A percentile compares a stretch with the other conserved stretches of the same genome.
phyloP scores from a whole-genome alignment of 441 rosid genomes.

The Raphanus hybrid region DNA sequence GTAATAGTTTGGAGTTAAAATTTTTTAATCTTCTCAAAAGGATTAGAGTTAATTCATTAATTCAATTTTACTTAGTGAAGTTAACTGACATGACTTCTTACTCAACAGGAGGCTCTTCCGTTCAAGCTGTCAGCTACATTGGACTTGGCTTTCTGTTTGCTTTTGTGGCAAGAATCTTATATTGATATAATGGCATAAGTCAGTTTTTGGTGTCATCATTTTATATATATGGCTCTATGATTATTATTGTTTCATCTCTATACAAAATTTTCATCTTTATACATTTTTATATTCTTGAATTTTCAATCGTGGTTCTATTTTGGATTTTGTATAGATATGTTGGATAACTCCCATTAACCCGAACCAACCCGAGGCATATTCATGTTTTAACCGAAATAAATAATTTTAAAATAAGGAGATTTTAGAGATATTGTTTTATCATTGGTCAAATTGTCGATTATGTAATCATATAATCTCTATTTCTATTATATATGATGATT shows the following conservation, averaged over 20 bases:
- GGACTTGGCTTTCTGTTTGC: slow-evolving; percentile 30
- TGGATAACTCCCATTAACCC: neutral
- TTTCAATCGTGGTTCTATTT: neutral
- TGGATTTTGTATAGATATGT: neutral
- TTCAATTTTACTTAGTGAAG: neutral
- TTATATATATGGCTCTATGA: slow-evolving; percentile 1
- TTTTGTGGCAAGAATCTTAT: slow-evolving; percentile 23
- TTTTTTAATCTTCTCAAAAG: neutral
- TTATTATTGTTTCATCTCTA: slow-evolving; percentile 4
- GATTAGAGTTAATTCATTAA: neutral
- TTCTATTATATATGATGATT: neutral
- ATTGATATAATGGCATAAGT: slow-evolving; percentile 1
- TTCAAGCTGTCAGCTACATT: slow-evolving; percentile 14
- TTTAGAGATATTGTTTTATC: neutral
- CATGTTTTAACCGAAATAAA: neutral
- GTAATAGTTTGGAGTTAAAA: neutral
- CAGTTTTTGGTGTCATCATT: slow-evolving; percentile 1
- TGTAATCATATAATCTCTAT: neutral
- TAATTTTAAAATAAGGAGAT: neutral
- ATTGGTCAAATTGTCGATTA: neutral
- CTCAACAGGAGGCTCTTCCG: slow-evolving; percentile 31
- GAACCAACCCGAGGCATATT: neutral
- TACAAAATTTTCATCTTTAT: neutral
- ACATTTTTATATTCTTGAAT: neutral
- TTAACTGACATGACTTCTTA: slow-evolving; percentile 6